Base-by-base conservation (phyloP, 768 basidiomycete species). In the Plicaturopsis crispa region DNA sequence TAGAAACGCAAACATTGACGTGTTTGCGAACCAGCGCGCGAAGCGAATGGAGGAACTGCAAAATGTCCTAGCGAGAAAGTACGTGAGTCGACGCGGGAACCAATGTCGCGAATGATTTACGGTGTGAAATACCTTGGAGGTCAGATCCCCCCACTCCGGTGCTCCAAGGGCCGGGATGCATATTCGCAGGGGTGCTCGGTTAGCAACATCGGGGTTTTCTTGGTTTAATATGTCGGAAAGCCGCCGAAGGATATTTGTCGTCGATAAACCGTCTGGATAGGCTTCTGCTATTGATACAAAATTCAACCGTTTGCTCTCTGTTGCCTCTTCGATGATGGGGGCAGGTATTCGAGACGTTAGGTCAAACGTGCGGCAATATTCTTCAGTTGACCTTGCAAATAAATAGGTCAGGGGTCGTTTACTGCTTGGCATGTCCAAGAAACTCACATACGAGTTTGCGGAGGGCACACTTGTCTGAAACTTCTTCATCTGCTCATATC, bases 401-500 rank as follows among this genome's bases (percentile, higher is more conserved):
- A 21, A 34, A 42, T 43, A 42, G 38, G 33, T 48, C 37, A 39
- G 20, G 31, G 24, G 14, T 22, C 31, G 31, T 8, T 28, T 28
- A 18, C 16, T 17, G 35, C 34, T 19, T 38, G 39, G 42, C 22
- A 36, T 37, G 39, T 13, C 20, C 22, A 31, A 42, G 31, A 42
- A 53, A 57, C 55, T 51, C 42, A 73, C 76, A 56, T 69, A 74
- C 69, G 62, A 60, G 45, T 61, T 61, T 32, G 68, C 54, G 34
- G 63, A 45, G 24, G 66, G 54, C 16, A 91, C 79, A 2, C 88
- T 90, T 4, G 92, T 96, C 62, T 88, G 77, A 57, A 96, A 94
- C 60, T 71, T 80, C 62, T 84, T 87, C 86, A 97, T 86, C 41
- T 80, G 73, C 52, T 90, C 89, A 59, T 99, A 99, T 53, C 96